Base-by-base conservation (phyloP, 306 rosid genomes). In the Biancaea sappan region DNA sequence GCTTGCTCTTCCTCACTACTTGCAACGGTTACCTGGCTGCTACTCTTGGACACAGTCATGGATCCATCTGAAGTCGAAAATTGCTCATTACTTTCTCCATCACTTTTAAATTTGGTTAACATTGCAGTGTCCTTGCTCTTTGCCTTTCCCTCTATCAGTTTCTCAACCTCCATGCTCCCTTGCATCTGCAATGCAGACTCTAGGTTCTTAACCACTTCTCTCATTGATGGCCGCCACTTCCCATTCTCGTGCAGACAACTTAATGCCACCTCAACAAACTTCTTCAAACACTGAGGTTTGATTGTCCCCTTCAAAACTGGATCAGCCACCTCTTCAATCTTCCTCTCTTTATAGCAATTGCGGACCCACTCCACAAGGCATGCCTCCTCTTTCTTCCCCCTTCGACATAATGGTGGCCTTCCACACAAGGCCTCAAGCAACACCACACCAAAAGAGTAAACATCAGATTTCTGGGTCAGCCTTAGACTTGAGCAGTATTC, bases 381-480 rank as follows among this genome's bases (percentile, higher is more conserved):
- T 1, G 25, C 41, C 5, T 50, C 44, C 0, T 56, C 50, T 68
- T 77, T 72, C 8, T 66, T 84, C 5, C 11, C 59, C 3, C 0
- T 64, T 2, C 21, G 77, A 0, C 34, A 2, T 2, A 84, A 4
- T 0, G 84, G 84, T 0, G 86, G 35, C 62, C 89, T 81, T 2
- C 74, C 84, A 46, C 86, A 78, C 31, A 90, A 32, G 0, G 81
- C 81, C 54, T 90, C 96, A 2, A 81, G 72, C 14, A 90, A 37
- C 2, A 90, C 87, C 0, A 90, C 91, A 0, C 92, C 91, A 8
- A 84, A 88, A 0, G 92, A 90, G 69, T 90, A 86, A 8, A 90
- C 91, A 16, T 90, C 91, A 0, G 91, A 79, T 35, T 83, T 90
- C 2, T 72, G 82, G 0, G 88, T 88, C 50, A 86, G 4, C 32